phyloP scores from a whole-genome alignment of 345 rosid species.

The Eucalyptus sp. region DNA sequence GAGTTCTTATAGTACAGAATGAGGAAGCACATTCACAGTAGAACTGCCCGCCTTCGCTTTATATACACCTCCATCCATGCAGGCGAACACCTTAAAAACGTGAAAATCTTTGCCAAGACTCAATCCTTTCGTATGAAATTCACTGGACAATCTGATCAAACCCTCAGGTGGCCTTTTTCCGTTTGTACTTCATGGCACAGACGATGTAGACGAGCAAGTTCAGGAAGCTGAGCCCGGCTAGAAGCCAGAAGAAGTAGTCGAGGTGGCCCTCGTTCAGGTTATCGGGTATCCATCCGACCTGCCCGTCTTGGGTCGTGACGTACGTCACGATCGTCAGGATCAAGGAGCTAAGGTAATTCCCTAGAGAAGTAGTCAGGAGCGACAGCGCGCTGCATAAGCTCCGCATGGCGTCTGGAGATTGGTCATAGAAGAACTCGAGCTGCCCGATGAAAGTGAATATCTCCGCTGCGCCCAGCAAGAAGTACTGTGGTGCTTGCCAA shows the following conservation, averaged over 20 bases:
- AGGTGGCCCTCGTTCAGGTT: conserved; percentile 34
- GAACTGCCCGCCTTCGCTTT: neutral
- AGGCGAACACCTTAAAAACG: neutral
- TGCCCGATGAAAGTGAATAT: conserved; percentile 17
- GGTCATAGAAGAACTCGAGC: conserved; percentile 16
- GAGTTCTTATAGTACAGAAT: neutral
- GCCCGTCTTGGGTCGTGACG: conserved; percentile 13
- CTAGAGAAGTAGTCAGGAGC: conserved; percentile 21
- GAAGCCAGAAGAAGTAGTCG: conserved; percentile 31
- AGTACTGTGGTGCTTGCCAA: conserved; percentile 15
- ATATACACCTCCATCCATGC: neutral
- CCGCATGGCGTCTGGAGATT: conserved; percentile 15
- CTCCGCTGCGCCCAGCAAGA: conserved; percentile 4
- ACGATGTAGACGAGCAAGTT: conserved; percentile 18
- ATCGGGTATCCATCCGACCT: conserved; percentile 28
- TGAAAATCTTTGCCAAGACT: neutral
- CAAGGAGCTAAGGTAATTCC: conserved; percentile 29
- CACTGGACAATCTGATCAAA: neutral
- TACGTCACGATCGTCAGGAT: conserved; percentile 20
- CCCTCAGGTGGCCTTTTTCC: conserved; percentile 2
- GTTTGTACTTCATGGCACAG: conserved; percentile 19
- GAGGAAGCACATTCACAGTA: neutral
- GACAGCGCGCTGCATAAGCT: conserved; percentile 15
- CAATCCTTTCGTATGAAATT: neutral
- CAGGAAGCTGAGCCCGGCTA: conserved; percentile 22